A percentile compares a stretch with the other conserved stretches of the same genome.
Evolutionary conservation across 106 monocot species (phyloP).

Genomic region (Apostasia ramifera): DNA sequence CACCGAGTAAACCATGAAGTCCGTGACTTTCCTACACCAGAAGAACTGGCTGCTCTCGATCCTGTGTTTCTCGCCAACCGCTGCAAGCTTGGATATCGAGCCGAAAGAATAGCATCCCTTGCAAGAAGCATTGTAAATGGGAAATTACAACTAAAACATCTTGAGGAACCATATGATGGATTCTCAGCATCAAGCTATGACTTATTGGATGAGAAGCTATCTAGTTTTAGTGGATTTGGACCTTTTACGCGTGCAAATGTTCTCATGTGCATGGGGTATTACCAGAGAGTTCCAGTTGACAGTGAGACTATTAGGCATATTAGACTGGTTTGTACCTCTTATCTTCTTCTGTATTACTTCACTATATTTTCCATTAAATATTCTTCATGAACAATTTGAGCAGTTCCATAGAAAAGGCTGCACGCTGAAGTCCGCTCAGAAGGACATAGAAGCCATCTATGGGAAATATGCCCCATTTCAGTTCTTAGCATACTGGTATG

Average conservation of each 20-base stretch:
- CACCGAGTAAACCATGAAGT: not conserved
- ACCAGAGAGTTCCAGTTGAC: slow-evolving; percentile 64
- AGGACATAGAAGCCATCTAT: slow-evolving; percentile 44
- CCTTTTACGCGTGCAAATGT: slow-evolving; percentile 81
- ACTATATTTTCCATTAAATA: not conserved
- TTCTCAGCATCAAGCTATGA: slow-evolving; percentile 23
- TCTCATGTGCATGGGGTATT: slow-evolving; percentile 91
- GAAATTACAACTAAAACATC: slow-evolving; percentile 27
- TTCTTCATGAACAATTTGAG: not conserved
- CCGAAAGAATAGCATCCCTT: slow-evolving; percentile 52
- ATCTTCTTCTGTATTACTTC: not conserved
- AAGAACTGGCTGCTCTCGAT: slow-evolving; percentile 57
- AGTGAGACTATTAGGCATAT: slow-evolving; percentile 72
- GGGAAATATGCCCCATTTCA: slow-evolving; percentile 63
- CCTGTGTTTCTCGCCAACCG: slow-evolving; percentile 31
- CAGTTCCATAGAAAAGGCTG: slow-evolving; percentile 48
- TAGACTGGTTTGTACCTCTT: slow-evolving; percentile 31
- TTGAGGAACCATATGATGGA: slow-evolving; percentile 45
- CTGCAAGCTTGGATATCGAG: slow-evolving; percentile 69
- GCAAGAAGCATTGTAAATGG: slow-evolving; percentile 41
- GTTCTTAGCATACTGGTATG: slow-evolving; percentile 82
- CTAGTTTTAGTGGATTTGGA: slow-evolving; percentile 54
- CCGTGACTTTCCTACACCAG: slow-evolving; percentile 67
- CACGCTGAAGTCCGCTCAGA: slow-evolving; percentile 15
- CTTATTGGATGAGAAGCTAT: slow-evolving; percentile 32